Conservation (phyloP, 768 basidiomycete genomes). For the Tricholoma saponaceum region DNA sequence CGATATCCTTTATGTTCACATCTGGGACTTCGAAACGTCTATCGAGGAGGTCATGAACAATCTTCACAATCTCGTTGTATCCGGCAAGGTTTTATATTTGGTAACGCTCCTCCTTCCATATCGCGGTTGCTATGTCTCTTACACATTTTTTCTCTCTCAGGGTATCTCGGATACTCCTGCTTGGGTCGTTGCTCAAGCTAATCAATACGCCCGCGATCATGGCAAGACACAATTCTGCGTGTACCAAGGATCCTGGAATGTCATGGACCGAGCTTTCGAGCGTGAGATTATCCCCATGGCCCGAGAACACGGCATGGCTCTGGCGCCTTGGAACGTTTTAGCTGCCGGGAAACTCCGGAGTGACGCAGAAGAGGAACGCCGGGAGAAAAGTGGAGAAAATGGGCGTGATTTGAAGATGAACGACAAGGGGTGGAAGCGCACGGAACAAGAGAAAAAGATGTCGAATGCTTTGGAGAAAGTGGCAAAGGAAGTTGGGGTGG, state of each 20-base stretch:
- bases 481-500: slow-evolving; percentile 44
- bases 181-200: slow-evolving; percentile 45
- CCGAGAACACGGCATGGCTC: slow-evolving; percentile 33
- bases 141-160: slow-evolving; percentile 10
- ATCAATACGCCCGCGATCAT: slow-evolving; percentile 46
- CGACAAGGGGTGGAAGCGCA: slow-evolving; percentile 38
- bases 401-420: slow-evolving; percentile 28
- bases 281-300: slow-evolving; percentile 50
- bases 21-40: slow-evolving; percentile 50
- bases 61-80: slow-evolving; percentile 46
- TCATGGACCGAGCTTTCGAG: slow-evolving; percentile 44
- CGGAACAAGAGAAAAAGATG: slow-evolving; percentile 37
- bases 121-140: neutral
- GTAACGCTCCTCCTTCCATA: slow-evolving; percentile 15
- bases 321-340: slow-evolving; percentile 31
- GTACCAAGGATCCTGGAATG: slow-evolving; percentile 47
- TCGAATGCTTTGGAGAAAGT: slow-evolving; percentile 45
- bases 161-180: slow-evolving; percentile 42
- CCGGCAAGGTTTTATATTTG: slow-evolving; percentile 48
- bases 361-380: slow-evolving; percentile 35
- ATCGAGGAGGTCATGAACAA: slow-evolving; percentile 56
- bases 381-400: slow-evolving; percentile 28
- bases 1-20: slow-evolving; percentile 44
- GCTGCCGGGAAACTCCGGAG: slow-evolving; percentile 48
- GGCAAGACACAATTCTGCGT: slow-evolving; percentile 48